Conservation (phyloP, 768 basidiomycete genomes). For the Rubroboletus pulcherrimus region DNA sequence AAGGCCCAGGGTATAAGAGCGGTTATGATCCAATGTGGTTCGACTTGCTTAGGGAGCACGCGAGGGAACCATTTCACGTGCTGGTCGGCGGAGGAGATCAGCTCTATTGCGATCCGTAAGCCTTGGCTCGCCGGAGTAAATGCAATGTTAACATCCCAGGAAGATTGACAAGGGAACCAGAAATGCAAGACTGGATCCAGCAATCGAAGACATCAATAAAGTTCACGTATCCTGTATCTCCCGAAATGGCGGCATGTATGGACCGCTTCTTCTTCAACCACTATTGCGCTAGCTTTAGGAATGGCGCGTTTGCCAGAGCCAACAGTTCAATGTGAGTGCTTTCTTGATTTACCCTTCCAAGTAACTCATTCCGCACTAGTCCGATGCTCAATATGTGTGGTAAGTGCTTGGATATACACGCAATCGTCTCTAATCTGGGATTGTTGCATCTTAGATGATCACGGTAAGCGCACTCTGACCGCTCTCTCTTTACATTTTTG, state of each 20-base stretch:
- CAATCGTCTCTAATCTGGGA: background rate
- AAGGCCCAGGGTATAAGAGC: constrained; percentile 70
- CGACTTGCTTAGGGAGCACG: constrained; percentile 84
- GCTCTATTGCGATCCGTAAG: constrained; percentile 79
- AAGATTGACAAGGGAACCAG: constrained; percentile 81
- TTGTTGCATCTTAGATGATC: constrained; percentile 55
- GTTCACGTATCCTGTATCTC: constrained; percentile 54
- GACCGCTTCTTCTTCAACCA: constrained; percentile 91
- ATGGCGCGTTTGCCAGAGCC: constrained; percentile 86
- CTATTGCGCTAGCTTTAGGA: constrained; percentile 82
- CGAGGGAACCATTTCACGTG: constrained; percentile 78
- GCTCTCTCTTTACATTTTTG: background rate
- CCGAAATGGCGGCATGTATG: constrained; percentile 70
- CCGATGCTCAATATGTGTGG: constrained; percentile 88
- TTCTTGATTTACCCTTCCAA: background rate
- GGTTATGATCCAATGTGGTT: constrained; percentile 93
- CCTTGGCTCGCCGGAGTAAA: background rate
- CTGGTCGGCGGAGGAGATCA: constrained; percentile 94
- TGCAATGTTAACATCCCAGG: background rate
- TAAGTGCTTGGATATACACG: constrained; percentile 30
- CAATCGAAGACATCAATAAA: constrained; percentile 56
- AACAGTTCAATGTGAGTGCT: constrained; percentile 80
- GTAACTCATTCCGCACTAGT: constrained; percentile 35
- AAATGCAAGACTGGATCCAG: constrained; percentile 82
- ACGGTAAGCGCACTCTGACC: constrained; percentile 47